These are phyloP conservation scores for Phascolomyces articulosus DNA, from an alignment of 371 early-diverging fungal species.

Conservation along the genomic window DNA sequence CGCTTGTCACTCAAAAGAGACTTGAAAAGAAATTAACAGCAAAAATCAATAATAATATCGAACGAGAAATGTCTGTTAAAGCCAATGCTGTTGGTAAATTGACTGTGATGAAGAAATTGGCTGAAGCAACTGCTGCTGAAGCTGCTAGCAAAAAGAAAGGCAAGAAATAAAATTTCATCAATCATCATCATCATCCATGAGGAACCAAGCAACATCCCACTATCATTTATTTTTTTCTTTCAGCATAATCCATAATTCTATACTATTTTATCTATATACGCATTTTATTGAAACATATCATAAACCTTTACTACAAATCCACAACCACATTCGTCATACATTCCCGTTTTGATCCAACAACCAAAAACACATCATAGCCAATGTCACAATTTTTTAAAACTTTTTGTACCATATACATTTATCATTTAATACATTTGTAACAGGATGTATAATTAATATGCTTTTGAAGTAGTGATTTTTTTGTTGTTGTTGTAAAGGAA, in stretches of 20 bases:
- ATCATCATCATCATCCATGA: background rate
- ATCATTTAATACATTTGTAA: too few species aligned
- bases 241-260: too few species aligned
- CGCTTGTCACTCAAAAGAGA: slow-evolving; percentile 55
- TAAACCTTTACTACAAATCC: too few species aligned
- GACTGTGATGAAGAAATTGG: slow-evolving; percentile 69
- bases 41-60: slow-evolving; percentile 66
- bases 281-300: too few species aligned
- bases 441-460: slow-evolving; percentile 4
- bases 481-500: too few species aligned
- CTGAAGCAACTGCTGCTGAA: slow-evolving; percentile 48
- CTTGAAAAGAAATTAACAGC: slow-evolving; percentile 64
- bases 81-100: slow-evolving; percentile 74
- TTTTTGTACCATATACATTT: background rate
- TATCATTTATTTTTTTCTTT: background rate
- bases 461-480: too few species aligned
- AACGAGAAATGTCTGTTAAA: slow-evolving; percentile 67
- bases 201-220: background rate
- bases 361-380: too few species aligned
- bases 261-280: too few species aligned
- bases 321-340: too few species aligned
- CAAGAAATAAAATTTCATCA: slow-evolving; percentile 9
- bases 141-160: slow-evolving; percentile 28
- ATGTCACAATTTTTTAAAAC: too few species aligned
- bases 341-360: too few species aligned